A percentile compares a stretch with the other conserved stretches of the same genome.
Evolutionary conservation across 148 eudicot genomes (phyloP).

Genomic region (Arctostaphylos glauca): DNA sequence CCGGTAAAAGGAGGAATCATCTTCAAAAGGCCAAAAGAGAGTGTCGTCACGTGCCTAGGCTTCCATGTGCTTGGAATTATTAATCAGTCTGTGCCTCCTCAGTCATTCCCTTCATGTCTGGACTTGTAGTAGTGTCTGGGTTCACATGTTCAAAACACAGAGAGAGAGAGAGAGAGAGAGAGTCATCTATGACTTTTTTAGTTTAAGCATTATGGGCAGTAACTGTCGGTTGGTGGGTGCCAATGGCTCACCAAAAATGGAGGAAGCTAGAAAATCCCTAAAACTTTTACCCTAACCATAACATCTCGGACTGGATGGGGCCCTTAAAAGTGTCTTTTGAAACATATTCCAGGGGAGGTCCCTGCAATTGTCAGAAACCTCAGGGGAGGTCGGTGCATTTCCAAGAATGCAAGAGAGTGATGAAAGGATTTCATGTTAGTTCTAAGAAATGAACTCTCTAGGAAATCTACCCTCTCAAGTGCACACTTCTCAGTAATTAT

Average conservation of each 20-base stretch:
- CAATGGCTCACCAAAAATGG: no score
- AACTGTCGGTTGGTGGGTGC: no score
- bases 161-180: not conserved
- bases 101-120: not conserved
- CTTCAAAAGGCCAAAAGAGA: not conserved
- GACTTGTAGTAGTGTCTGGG: not conserved
- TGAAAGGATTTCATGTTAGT: no score
- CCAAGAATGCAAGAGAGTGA: no score
- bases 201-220: not conserved
- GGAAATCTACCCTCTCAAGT: no score
- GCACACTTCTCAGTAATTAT: no score
- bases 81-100: not conserved
- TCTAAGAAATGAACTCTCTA: no score
- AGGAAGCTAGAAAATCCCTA: no score
- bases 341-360: no score
- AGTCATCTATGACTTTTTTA: not conserved
- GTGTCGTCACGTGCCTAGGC: not conserved
- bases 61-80: not conserved
- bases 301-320: not conserved
- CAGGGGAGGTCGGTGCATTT: no score
- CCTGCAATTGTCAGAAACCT: no score
- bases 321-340: not conserved
- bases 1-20: not conserved
- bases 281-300: not conserved
- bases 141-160: not conserved